Conservation (phyloP, 148 eudicot species). For the Vaccinium darrowii region DNA sequence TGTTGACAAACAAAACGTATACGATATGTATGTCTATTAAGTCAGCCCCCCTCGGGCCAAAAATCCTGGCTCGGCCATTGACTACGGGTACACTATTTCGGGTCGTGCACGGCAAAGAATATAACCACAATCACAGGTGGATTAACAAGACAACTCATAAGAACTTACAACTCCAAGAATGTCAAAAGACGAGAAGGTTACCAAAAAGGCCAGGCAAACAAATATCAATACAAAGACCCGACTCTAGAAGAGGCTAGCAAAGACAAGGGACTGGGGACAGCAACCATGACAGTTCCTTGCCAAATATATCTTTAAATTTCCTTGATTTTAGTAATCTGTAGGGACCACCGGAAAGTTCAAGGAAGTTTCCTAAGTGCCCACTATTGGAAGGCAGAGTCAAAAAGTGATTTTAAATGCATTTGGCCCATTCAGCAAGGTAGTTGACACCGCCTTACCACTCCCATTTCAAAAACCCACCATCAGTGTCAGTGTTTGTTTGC, state of each 20-base stretch:
- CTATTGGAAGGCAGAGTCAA: neutral
- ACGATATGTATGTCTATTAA: too few species aligned
- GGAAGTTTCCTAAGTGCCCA: neutral
- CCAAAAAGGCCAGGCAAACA: neutral
- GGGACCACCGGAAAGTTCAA: constrained; percentile 1
- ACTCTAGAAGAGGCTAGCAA: neutral
- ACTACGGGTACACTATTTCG: too few species aligned
- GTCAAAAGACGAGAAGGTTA: neutral
- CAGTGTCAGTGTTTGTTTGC: neutral
- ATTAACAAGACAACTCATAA: too few species aligned
- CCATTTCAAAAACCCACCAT: neutral
- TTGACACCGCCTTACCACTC: neutral
- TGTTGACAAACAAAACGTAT: too few species aligned
- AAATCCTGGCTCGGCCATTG: too few species aligned
- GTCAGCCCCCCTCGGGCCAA: too few species aligned
- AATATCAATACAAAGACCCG: too few species aligned
- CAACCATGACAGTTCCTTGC: neutral
- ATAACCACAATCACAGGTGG: too few species aligned
- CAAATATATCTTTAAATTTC: neutral
- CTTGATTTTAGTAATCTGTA: neutral
- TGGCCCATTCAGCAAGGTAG: neutral
- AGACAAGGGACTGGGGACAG: neutral
- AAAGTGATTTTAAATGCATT: neutral
- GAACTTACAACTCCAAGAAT: too few species aligned
- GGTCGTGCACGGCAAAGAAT: too few species aligned